A percentile compares a stretch with the other conserved stretches of the same genome.
phyloP scores from a whole-genome alignment of 139 green algal genomes.

The Coelastrella sp. region DNA sequence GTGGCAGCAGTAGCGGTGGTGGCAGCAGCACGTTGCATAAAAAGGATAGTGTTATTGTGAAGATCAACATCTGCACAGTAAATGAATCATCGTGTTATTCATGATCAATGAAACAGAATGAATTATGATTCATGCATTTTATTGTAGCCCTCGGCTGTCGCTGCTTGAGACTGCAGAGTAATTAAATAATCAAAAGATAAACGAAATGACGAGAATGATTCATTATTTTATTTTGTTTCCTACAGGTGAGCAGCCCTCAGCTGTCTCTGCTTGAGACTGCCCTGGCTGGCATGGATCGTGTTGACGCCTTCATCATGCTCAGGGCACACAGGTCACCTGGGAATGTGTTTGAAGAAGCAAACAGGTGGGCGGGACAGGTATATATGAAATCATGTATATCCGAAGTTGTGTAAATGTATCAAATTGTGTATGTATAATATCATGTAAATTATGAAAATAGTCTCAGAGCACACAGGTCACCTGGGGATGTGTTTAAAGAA shows the following conservation, averaged over 20 bases:
- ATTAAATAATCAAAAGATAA: too few species aligned
- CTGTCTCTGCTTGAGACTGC: slow-evolving; percentile 66
- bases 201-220: too few species aligned
- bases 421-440: too few species aligned
- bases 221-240: background rate
- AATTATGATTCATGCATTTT: background rate
- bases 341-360: slow-evolving; percentile 64
- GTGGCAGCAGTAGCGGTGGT: background rate
- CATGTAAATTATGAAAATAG: too few species aligned
- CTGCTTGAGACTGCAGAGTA: slow-evolving; percentile 65
- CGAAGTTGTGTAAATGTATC: too few species aligned
- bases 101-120: too few species aligned
- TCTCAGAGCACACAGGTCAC: slow-evolving; percentile 48
- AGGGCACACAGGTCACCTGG: slow-evolving; percentile 46
- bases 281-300: slow-evolving; percentile 56
- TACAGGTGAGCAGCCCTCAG: slow-evolving; percentile 63
- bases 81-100: too few species aligned
- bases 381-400: too few species aligned
- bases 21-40: background rate
- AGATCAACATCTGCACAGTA: background rate
- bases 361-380: background rate
- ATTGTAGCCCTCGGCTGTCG: slow-evolving; percentile 58
- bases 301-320: slow-evolving; percentile 67
- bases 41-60: background rate
- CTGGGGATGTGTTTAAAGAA: slow-evolving; percentile 66